Conservation (phyloP, 805 yeast genomes). For the Tetrapisispora fleetii region DNA sequence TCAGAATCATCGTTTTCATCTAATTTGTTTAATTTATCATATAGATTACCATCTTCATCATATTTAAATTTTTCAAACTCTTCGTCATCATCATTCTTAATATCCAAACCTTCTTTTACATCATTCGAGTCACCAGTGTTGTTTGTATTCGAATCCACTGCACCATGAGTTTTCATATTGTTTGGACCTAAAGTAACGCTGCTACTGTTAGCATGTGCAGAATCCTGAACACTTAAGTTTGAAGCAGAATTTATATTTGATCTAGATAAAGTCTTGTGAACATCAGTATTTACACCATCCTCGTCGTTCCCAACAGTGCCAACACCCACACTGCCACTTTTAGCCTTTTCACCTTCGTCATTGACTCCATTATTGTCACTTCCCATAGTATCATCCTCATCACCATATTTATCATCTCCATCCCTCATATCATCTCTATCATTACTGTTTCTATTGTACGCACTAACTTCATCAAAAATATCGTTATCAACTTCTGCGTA, state of each 20-base stretch:
- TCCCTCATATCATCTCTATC: slow-evolving; percentile 3
- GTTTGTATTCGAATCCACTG: neutral
- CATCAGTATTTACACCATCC: neutral
- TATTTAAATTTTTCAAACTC: slow-evolving; percentile 4
- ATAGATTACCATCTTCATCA: slow-evolving; percentile 1
- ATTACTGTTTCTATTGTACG: slow-evolving; percentile 9
- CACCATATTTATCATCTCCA: neutral
- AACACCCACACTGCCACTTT: neutral
- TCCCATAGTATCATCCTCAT: neutral
- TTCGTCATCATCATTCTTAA: neutral
- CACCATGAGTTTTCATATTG: neutral
- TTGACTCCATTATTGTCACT: neutral
- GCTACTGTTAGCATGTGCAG: neutral
- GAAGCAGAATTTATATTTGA: neutral
- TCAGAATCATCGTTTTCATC: slow-evolving; percentile 2
- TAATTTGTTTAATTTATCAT: neutral
- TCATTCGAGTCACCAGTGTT: neutral
- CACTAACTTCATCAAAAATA: slow-evolving; percentile 40
- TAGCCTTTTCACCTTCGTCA: neutral
- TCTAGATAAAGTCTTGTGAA: neutral
- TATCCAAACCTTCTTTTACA: slow-evolving; percentile 2
- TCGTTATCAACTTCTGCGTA: slow-evolving; percentile 78
- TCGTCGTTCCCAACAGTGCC: neutral
- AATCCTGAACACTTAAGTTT: neutral
- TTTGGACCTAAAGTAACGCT: neutral